phyloP scores from a whole-genome alignment of 139 green algal genomes.

The Micromonas pusilla region DNA sequence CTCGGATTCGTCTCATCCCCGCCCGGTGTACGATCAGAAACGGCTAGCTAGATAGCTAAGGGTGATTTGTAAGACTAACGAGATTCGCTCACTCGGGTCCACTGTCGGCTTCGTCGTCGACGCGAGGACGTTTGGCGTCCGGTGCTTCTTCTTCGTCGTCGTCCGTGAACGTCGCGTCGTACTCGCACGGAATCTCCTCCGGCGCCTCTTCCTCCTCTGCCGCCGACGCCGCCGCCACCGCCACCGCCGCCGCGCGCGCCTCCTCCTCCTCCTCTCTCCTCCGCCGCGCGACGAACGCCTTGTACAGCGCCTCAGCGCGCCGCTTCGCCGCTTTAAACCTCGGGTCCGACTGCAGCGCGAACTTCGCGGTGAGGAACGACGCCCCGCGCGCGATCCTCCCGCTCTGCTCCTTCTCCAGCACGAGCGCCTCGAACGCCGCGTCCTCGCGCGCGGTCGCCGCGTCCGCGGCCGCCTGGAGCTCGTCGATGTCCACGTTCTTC shows the following conservation, averaged over 20 bases:
- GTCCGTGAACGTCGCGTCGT: too few relatives aligned
- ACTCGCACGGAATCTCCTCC: too few relatives aligned
- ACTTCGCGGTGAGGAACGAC: neutral
- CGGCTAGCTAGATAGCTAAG: too few relatives aligned
- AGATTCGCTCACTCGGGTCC: too few relatives aligned
- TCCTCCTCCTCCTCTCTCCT: neutral
- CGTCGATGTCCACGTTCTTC: neutral
- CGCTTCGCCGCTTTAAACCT: neutral
- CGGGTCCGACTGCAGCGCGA: neutral
- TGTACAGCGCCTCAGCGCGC: neutral
- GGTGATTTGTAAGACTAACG: too few relatives aligned
- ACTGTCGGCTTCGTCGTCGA: too few relatives aligned
- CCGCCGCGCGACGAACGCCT: neutral
- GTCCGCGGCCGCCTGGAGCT: neutral
- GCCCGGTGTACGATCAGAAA: too few relatives aligned
- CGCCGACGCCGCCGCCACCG: neutral
- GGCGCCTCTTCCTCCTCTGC: neutral
- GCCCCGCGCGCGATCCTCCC: neutral
- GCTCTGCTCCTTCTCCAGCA: neutral
- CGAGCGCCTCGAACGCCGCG: neutral
- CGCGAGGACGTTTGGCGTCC: too few relatives aligned
- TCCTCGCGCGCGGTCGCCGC: neutral
- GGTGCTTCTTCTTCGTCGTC: too few relatives aligned
- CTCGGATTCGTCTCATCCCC: too few relatives aligned
- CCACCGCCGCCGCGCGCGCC: too few relatives aligned